Base-by-base conservation (phyloP, 78 protist species). In the Dictyostelium citrinum region DNA sequence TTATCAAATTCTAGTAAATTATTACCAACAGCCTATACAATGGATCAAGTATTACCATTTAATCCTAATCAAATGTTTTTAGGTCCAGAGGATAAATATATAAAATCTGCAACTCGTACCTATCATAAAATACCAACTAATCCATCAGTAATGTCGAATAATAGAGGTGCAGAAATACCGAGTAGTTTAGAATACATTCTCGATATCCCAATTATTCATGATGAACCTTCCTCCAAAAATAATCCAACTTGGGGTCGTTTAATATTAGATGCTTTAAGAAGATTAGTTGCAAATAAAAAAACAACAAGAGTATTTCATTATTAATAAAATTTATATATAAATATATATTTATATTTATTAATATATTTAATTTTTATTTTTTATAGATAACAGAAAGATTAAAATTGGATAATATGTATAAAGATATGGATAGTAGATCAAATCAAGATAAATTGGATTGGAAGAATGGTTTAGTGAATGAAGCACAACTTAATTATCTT, bases 171-270 rank as follows among this genome's bases (percentile, higher is more conserved):
- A n/a, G 91, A 84, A 22, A n/a, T 84, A 24, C 91, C 91, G 33
- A 72, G 39, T 39, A 58, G 78, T 58, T 46, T 84, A 20, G 91
- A 84, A 60, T 84, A 75, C 45, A 72, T 84, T 27, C 67, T 84
- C 39, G 91, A 84, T 41, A 72, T 84, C 14, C 91, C 91, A 22
- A 33, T 84, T 17, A 43, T 84, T 9, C 91, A 84, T 22, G 91
- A 84, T 37, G 91, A 84, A 84, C 91, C 91, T 8, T 84, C 91
- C 11, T 84, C 91, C 0, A 84, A 84, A 41, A 75, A 46, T 41
- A 84, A 84, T 76, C 91, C 91, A 49, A 84, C 91, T 16, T 84
- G 91, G 91, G 91, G 91, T 16, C 35, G 91, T 55, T 33, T 84
- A 12, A 76, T 84, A 10, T 46, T 84, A 22, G 91, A 84, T 60